Base-by-base conservation (phyloP, 495 filamentous ascomycete genomes). In the Chaetomium fimeti region DNA sequence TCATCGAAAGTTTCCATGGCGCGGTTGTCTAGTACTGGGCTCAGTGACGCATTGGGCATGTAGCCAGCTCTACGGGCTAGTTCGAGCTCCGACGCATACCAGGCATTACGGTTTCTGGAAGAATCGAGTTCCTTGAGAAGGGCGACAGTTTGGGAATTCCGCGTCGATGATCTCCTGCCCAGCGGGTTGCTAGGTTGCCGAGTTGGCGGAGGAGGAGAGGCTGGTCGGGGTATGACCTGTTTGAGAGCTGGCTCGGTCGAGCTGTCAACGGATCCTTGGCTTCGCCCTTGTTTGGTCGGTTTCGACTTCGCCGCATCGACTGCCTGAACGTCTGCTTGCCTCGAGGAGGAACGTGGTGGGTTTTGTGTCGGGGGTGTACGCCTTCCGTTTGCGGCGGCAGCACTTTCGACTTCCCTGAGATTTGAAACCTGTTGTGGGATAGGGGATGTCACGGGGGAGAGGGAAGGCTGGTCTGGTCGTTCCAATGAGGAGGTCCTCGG, bases 11-110 rank as follows among this genome's bases (percentile, higher is more conserved):
- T 85, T 61, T 96, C 91, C 5, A 85, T 82, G 9, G 83, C 83
- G 56, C 87, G 85, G 62, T 90, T 87, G 63, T 98, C 93, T 48
- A 97, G 78, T 1, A 85, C 81, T 27, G 91, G 88, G 69, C 82
- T 91, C 52, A 86, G 83, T 15, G 90, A 87, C 1, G 88, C 74
- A 68, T 86, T 91, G 16, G 90, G 86, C 11, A 84, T 81, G 71
- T 97, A 98, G 9, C 94, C 94, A 12, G 89, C 87, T 75, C 95
- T 93, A 53, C 88, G 85, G 4, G 94, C 94, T 61, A 98, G 76
- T 18, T 94, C 91, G 32, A 99, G 78, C 75, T 99, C 94, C 2
- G 93, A 96, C 8, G 92, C 92, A 76, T 94, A 97, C 94, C 94
- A 99, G 1, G 93, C 92, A 74, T 96, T 98, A 27, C 89, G 87